Base-by-base conservation (phyloP, 345 rosid species). In the Nephelium lappaceum region DNA sequence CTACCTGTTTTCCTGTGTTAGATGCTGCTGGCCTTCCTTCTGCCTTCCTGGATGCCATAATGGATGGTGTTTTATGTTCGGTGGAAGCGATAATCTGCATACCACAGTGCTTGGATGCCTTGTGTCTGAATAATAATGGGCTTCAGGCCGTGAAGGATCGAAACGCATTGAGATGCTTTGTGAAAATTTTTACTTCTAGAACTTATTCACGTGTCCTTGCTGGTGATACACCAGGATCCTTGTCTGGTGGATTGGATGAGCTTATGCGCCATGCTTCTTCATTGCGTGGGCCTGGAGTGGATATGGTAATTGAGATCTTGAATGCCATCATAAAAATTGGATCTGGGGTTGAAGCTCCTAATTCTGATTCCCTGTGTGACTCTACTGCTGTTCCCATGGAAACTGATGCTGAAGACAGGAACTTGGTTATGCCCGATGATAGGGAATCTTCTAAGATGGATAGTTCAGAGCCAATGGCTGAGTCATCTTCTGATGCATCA, bases 91-190 rank as follows among this genome's bases (percentile, higher is more conserved):
- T 95, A 81, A 87, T 91, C 79, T 93, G 99, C 89, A 92, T 93
- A 86, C 99, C 99, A 67, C 99, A 93, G 80, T 95, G 96, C 82
- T 85, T 95, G 89, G 99, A 93, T 89, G 98, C 99, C 31, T 87
- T 95, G 80, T 95, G 99, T 84, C 90, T 93, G 71, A 95, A 93
- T 83, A 86, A 84, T 79, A 92, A 85, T 72, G 99, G 98, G 58
- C 98, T 93, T 83, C 94, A 88, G 86, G 95, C 96, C 57, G 97
- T 95, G 73, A 90, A 85, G 87, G 98, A 95, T 82, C 86, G 89
- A 47, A 92, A 89, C 84, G 92, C 99, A 53, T 84, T 95, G 89
- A 89, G 91, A 82, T 93, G 96, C 84, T 93, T 95, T 85, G 93
- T 95, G 76, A 93, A 92, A 85, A 91, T 93, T 76, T 95, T 95